Percentiles rank a stretch among this genome's conserved stretches.
phyloP scores from a whole-genome alignment of 495 filamentous ascomycete species.

The Immersiella caudata region DNA sequence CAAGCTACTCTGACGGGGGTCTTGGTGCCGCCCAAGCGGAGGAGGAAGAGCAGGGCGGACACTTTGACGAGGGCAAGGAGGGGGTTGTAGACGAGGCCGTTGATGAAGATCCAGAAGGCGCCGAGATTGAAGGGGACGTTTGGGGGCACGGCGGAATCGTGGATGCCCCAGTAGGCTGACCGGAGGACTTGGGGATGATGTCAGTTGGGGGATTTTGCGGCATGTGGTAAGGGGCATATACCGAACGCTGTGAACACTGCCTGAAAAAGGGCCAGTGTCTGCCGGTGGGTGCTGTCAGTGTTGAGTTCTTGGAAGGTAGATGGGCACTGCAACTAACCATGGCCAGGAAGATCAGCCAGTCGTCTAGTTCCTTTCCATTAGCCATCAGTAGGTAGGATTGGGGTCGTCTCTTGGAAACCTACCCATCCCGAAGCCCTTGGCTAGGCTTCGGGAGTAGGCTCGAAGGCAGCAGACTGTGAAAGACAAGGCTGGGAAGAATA shows the following conservation, averaged over 20 bases:
- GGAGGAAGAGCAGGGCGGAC: constrained; percentile 59
- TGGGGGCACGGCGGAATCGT: constrained; percentile 48
- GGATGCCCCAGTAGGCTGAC: constrained; percentile 50
- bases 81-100: constrained; percentile 63
- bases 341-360: constrained; percentile 44
- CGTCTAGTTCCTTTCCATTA: constrained; percentile 30
- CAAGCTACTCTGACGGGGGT: constrained; percentile 44
- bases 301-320: neutral
- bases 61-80: constrained; percentile 61
- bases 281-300: neutral
- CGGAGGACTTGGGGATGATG: neutral
- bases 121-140: constrained; percentile 34
- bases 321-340: constrained; percentile 30
- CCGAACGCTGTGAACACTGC: constrained; percentile 41
- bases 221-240: constrained; percentile 8
- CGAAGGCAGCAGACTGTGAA: constrained; percentile 43
- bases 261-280: constrained; percentile 40
- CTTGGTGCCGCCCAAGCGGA: constrained; percentile 48
- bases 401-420: constrained; percentile 11
- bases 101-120: constrained; percentile 49
- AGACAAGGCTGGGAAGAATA: constrained; percentile 45
- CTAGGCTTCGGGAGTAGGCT: constrained; percentile 39
- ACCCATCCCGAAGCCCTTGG: constrained; percentile 40
- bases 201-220: neutral
- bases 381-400: neutral